These are phyloP conservation scores for Calonectria hawksworthii DNA, from an alignment of 2,329 filamentous ascomycete species.

Conservation along the genomic window DNA sequence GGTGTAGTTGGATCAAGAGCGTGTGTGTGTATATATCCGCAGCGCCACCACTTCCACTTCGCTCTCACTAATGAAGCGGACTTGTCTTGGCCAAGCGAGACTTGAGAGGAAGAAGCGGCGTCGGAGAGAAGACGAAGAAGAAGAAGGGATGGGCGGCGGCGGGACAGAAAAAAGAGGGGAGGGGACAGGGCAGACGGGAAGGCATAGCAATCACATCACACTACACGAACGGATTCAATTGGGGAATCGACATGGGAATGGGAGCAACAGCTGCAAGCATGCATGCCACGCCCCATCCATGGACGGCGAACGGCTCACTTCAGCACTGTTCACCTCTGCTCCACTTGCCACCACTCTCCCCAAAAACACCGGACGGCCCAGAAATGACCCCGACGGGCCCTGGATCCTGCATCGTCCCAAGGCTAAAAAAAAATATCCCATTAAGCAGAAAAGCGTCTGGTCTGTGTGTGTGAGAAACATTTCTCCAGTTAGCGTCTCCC, in stretches of 20 bases:
- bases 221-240: not conserved
- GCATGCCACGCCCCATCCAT: not conserved
- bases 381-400: not conserved
- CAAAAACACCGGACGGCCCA: slow-evolving; percentile 20
- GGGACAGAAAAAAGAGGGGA: not conserved
- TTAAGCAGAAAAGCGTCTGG: not conserved
- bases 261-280: not conserved
- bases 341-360: slow-evolving; percentile 21
- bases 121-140: not conserved
- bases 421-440: not conserved
- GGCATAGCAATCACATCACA: slow-evolving; percentile 10
- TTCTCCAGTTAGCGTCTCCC: slow-evolving; percentile 1
- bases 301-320: not conserved
- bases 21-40: slow-evolving; percentile 14
- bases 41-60: slow-evolving; percentile 5
- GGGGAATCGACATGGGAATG: slow-evolving; percentile 10
- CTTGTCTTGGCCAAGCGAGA: slow-evolving; percentile 8
- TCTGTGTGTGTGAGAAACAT: not conserved
- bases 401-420: not conserved
- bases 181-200: slow-evolving; percentile 10
- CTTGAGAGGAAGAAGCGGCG: not conserved
- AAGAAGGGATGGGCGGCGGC: not conserved
- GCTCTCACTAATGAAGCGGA: not conserved
- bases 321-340: slow-evolving; percentile 5
- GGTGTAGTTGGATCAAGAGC: not conserved